These are phyloP conservation scores for Aspergillus taichungensis DNA, from an alignment of 495 filamentous ascomycete genomes.

Conservation along the genomic window DNA sequence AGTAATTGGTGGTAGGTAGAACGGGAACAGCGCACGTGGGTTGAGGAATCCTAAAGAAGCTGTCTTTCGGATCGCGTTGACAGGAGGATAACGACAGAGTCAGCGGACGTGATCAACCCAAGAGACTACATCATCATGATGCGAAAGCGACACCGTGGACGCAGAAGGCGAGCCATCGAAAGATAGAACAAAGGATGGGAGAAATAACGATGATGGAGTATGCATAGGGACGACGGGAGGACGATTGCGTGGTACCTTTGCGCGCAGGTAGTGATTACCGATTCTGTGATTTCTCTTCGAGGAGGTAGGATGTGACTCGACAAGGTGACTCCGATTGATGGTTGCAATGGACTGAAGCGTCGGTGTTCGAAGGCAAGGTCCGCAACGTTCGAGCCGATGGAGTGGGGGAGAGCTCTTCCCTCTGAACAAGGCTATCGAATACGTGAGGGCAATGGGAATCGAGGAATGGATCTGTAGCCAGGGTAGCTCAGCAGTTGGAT, in stretches of 20 bases:
- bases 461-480: no score
- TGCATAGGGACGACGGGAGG: background rate
- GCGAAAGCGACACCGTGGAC: conserved; percentile 4
- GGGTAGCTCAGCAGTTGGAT: no score
- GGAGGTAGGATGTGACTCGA: background rate
- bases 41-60: conserved; percentile 10
- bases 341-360: no score
- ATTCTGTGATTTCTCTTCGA: background rate
- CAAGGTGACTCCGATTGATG: background rate
- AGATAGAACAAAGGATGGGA: conserved; percentile 1
- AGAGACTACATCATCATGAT: conserved; percentile 1
- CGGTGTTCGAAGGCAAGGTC: no score
- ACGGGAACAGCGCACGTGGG: background rate
- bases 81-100: conserved; percentile 15
- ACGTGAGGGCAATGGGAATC: no score
- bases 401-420: no score
- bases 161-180: conserved; percentile 4
- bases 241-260: conserved; percentile 10
- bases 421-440: no score
- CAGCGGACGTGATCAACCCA: conserved; percentile 7
- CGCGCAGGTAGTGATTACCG: background rate
- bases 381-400: no score
- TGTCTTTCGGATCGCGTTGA: conserved; percentile 10
- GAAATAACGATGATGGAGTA: background rate
- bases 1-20: background rate